Conservation (phyloP, 306 rosid genomes). For the Fagus sylvatica region DNA sequence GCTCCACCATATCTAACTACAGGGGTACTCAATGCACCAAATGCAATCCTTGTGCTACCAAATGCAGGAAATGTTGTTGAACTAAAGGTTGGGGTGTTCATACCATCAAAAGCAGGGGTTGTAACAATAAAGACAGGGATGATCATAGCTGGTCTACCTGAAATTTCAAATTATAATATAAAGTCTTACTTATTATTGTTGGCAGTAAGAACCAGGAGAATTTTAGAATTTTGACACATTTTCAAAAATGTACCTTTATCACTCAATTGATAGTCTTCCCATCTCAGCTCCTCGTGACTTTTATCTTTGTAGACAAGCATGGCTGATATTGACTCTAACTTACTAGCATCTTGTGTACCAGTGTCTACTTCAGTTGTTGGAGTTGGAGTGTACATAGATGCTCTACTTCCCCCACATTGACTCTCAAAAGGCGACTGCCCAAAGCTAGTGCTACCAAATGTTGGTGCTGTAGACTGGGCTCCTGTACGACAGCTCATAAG, state of each 20-base stretch:
- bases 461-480: conserved; percentile 56
- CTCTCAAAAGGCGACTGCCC: conserved; percentile 68
- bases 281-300: conserved; percentile 93
- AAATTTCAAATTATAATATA: conserved; percentile 26
- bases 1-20: conserved; percentile 73
- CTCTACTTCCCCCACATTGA: conserved; percentile 90
- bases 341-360: conserved; percentile 54
- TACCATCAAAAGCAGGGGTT: conserved; percentile 75
- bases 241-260: conserved; percentile 59
- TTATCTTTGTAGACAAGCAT: conserved; percentile 88
- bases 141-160: conserved; percentile 63
- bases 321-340: conserved; percentile 91
- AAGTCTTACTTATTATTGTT: conserved; percentile 5
- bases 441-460: conserved; percentile 61
- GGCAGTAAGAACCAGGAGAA: conserved; percentile 1
- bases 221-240: background rate
- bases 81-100: conserved; percentile 66
- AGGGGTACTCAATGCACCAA: conserved; percentile 60
- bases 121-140: conserved; percentile 18
- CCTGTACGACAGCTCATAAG: conserved; percentile 45
- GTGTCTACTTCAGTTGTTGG: conserved; percentile 73
- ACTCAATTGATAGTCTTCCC: conserved; percentile 97
- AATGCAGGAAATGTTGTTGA: conserved; percentile 56
- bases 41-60: conserved; percentile 68
- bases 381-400: conserved; percentile 64